phyloP scores from a whole-genome alignment of 139 green algal genomes.

The Chlorokybus atmophyticus region DNA sequence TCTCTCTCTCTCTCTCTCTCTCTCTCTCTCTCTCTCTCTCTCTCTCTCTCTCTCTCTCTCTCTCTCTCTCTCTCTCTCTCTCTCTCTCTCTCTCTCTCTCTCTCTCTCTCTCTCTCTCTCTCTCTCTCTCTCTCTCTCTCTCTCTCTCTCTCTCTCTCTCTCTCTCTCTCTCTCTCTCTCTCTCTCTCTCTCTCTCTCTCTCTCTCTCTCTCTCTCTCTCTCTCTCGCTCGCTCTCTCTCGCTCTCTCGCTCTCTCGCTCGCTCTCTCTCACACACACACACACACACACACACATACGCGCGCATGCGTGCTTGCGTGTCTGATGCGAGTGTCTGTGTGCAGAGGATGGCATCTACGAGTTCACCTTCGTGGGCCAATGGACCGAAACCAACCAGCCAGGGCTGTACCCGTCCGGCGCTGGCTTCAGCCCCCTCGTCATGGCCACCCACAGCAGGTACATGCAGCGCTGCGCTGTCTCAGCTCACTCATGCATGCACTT shows the following conservation, averaged over 20 bases:
- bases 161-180: background rate
- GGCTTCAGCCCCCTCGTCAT: no score
- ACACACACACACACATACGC: no score
- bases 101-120: background rate
- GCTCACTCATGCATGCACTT: no score
- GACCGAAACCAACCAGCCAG: no score
- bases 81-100: background rate
- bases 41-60: background rate
- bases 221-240: background rate
- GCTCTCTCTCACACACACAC: no score
- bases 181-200: background rate
- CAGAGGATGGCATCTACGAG: no score
- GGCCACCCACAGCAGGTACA: no score
- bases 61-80: background rate
- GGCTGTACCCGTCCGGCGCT: no score
- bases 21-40: background rate
- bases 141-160: background rate
- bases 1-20: background rate
- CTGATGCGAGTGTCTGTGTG: no score
- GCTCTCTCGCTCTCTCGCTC: background rate
- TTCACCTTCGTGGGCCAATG: no score
- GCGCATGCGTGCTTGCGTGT: no score
- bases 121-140: background rate
- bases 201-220: background rate
- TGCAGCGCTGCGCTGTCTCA: no score